Evolutionary conservation across 1,284 basidiomycete species (phyloP).

Genomic region (Ganoderma resinaceum): DNA sequence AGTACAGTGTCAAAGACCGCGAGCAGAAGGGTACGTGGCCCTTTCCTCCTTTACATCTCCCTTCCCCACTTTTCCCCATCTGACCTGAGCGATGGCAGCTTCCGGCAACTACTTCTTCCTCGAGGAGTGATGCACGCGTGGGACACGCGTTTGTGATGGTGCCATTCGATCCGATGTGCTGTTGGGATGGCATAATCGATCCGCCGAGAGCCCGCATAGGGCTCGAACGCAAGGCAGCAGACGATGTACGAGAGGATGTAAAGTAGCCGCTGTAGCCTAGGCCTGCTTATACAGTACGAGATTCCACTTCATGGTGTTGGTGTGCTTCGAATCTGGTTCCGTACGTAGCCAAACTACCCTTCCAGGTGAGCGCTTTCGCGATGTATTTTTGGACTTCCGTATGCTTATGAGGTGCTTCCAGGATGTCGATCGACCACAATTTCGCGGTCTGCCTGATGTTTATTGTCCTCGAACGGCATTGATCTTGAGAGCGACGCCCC

Average conservation of each 20-base stretch:
- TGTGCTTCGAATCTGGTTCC: background rate
- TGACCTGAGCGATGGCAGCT: slow-evolving; percentile 47
- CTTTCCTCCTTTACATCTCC: background rate
- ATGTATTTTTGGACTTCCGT: background rate
- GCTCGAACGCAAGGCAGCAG: slow-evolving; percentile 2
- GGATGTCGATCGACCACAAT: background rate
- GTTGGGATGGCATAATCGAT: background rate
- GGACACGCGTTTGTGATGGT: slow-evolving; percentile 8
- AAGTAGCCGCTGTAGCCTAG: slow-evolving; percentile 36
- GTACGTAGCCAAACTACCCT: background rate
- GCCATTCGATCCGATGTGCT: slow-evolving; percentile 10
- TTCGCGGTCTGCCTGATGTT: background rate
- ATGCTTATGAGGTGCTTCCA: background rate
- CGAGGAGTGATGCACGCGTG: slow-evolving; percentile 60
- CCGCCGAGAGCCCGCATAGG: slow-evolving; percentile 5
- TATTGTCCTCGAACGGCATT: background rate
- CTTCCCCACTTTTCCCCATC: slow-evolving; percentile 9
- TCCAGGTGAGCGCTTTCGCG: background rate
- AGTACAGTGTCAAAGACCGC: slow-evolving; percentile 90
- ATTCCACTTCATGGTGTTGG: background rate
- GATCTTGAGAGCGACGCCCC: background rate
- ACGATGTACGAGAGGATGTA: slow-evolving; percentile 32
- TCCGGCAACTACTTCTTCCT: slow-evolving; percentile 91
- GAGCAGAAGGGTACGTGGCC: slow-evolving; percentile 85
- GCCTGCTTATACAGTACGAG: slow-evolving; percentile 5